Percentiles rank a stretch among this genome's conserved stretches.
phyloP scores from a whole-genome alignment of 1,139 yeast species.

The Candida glucosophila region DNA sequence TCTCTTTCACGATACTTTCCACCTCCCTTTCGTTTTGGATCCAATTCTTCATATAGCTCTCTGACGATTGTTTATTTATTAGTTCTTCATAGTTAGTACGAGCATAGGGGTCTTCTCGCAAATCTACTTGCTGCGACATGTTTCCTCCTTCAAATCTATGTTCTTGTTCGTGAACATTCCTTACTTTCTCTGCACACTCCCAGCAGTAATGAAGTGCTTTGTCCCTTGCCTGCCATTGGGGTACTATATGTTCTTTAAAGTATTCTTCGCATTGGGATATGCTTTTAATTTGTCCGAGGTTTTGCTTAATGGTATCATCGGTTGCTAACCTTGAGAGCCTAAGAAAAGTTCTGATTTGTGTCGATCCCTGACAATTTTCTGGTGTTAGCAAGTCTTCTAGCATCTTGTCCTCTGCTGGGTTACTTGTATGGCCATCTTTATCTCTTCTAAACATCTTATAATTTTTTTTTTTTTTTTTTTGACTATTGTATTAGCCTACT shows the following conservation, averaged over 20 bases:
- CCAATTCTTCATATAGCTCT: conserved; percentile 31
- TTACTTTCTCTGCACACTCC: conserved; percentile 16
- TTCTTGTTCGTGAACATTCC: conserved; percentile 8
- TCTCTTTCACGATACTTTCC: conserved; percentile 26
- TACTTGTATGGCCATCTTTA: no score
- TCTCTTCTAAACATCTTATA: no score
- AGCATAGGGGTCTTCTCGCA: conserved; percentile 36
- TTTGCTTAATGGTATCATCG: conserved; percentile 33
- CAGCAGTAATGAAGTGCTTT: conserved; percentile 23
- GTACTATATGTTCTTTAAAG: conserved; percentile 19
- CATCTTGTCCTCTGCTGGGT: conserved; percentile 1
- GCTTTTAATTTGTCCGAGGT: conserved; percentile 21
- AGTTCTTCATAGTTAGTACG: conserved; percentile 15
- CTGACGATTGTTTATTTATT: conserved; percentile 14
- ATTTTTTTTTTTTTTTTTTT: no score
- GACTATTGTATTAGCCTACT: no score
- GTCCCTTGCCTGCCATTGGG: conserved; percentile 30
- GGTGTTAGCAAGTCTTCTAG: conserved; percentile 8
- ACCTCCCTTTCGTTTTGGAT: conserved; percentile 24
- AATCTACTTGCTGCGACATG: conserved; percentile 13
- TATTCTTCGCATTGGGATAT: conserved; percentile 19
- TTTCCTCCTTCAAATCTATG: conserved; percentile 1
- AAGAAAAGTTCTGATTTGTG: conserved; percentile 31
- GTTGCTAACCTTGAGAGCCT: conserved; percentile 28
- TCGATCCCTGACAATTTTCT: conserved; percentile 24